Percentiles rank a stretch among this genome's conserved stretches.
Evolutionary conservation across 1,284 basidiomycete species (phyloP).

Genomic region (Malassezia equina): DNA sequence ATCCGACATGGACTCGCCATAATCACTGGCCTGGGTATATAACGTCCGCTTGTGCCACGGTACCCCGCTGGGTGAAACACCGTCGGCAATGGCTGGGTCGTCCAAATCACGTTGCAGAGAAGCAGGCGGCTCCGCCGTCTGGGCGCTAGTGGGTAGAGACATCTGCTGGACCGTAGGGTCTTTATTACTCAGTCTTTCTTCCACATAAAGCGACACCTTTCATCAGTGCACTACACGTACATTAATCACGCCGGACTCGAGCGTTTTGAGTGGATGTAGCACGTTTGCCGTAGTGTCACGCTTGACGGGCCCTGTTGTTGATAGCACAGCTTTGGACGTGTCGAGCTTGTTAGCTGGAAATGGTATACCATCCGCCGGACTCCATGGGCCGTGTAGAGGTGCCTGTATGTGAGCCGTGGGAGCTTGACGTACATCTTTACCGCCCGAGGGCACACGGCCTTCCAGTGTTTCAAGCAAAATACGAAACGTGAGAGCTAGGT

Average conservation of each 20-base stretch:
- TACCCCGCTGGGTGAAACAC: neutral
- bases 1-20: slow-evolving; percentile 9
- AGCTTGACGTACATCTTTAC: neutral
- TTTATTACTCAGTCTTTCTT: neutral
- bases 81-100: slow-evolving; percentile 9
- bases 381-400: slow-evolving; percentile 5
- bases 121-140: neutral
- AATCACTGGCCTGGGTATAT: slow-evolving; percentile 1
- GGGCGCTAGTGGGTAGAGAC: neutral
- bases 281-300: neutral
- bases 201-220: slow-evolving; percentile 6
- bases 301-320: neutral
- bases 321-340: neutral
- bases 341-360: neutral
- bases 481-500: slow-evolving; percentile 10
- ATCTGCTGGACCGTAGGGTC: neutral
- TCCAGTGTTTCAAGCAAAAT: slow-evolving; percentile 4
- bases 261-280: slow-evolving; percentile 10
- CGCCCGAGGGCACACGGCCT: slow-evolving; percentile 1
- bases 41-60: slow-evolving; percentile 5
- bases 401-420: neutral
- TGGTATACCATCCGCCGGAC: slow-evolving; percentile 1
- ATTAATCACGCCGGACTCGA: slow-evolving; percentile 15
- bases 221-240: neutral
- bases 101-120: slow-evolving; percentile 13